Conservation (phyloP, 2,329 filamentous ascomycete genomes). For the Blastomyces parvus region DNA sequence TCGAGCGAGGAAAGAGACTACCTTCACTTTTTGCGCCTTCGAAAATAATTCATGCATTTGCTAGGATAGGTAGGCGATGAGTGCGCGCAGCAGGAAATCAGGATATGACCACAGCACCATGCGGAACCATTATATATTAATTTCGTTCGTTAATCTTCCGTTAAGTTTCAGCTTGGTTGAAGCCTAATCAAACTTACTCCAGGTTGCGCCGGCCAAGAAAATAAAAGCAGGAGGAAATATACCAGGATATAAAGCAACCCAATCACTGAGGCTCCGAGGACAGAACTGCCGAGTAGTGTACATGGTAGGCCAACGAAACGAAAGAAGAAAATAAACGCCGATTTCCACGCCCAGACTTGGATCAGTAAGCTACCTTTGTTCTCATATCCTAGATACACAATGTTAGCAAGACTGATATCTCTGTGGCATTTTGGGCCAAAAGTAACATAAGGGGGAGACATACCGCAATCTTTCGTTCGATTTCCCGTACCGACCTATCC, state of each 20-base stretch:
- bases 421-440: neutral
- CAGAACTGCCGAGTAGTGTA: slow-evolving; percentile 5
- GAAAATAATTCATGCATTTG: neutral
- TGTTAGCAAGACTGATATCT: slow-evolving; percentile 16
- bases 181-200: neutral
- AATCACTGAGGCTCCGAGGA: neutral
- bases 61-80: neutral
- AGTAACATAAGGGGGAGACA: slow-evolving; percentile 19
- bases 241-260: neutral
- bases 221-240: neutral
- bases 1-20: slow-evolving; percentile 46
- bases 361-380: slow-evolving; percentile 47
- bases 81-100: neutral
- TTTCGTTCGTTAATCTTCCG: neutral
- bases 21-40: neutral
- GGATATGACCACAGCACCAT: neutral
- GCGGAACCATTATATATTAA: neutral
- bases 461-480: slow-evolving; percentile 87
- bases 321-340: slow-evolving; percentile 7
- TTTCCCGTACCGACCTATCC: slow-evolving; percentile 81
- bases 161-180: slow-evolving; percentile 1
- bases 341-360: slow-evolving; percentile 1
- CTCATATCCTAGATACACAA: slow-evolving; percentile 43
- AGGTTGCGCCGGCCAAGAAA: slow-evolving; percentile 3
- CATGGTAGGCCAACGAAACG: neutral